Evolutionary conservation across 495 filamentous ascomycete genomes (phyloP).

Genomic region (Sporormia fimetaria): DNA sequence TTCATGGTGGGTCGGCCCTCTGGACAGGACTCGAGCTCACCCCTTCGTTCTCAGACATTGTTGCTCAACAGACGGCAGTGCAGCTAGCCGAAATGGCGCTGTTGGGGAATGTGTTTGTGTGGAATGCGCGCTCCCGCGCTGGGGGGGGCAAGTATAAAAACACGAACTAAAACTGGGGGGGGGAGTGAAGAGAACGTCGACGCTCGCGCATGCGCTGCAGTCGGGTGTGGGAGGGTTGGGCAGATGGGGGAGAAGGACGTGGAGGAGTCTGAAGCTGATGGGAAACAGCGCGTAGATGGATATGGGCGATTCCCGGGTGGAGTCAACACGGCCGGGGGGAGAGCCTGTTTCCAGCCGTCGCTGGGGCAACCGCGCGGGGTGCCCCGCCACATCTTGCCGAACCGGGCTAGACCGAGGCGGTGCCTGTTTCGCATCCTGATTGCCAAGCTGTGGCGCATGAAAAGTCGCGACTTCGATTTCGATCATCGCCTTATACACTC

Average conservation of each 20-base stretch:
- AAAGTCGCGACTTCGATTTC: conserved; percentile 9
- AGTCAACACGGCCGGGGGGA: conserved; percentile 7
- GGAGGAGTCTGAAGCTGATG: conserved; percentile 7
- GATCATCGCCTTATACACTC: too few relatives aligned
- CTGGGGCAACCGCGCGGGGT: not conserved
- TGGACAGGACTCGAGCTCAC: conserved; percentile 11
- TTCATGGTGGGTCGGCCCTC: too few relatives aligned
- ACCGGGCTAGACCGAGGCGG: too few relatives aligned
- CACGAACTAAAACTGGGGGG: conserved; percentile 1
- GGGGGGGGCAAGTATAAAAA: not conserved
- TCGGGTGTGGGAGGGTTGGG: not conserved
- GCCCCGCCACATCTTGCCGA: not conserved
- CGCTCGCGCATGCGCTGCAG: too few relatives aligned
- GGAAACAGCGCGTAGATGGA: conserved; percentile 1
- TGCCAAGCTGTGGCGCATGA: conserved; percentile 8
- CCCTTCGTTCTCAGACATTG: conserved; percentile 23
- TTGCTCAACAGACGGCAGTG: too few relatives aligned
- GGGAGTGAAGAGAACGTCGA: not conserved
- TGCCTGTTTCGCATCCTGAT: not conserved
- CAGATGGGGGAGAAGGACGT: conserved; percentile 1
- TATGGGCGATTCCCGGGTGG: not conserved
- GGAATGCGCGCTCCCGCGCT: conserved; percentile 25
- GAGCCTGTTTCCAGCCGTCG: conserved; percentile 1
- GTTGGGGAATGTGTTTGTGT: conserved; percentile 11
- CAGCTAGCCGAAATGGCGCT: too few relatives aligned